Percentiles rank a stretch among this genome's conserved stretches.
Conservation (phyloP, 176 grass and related monocot genomes). For the Aegilops longissima region DNA sequence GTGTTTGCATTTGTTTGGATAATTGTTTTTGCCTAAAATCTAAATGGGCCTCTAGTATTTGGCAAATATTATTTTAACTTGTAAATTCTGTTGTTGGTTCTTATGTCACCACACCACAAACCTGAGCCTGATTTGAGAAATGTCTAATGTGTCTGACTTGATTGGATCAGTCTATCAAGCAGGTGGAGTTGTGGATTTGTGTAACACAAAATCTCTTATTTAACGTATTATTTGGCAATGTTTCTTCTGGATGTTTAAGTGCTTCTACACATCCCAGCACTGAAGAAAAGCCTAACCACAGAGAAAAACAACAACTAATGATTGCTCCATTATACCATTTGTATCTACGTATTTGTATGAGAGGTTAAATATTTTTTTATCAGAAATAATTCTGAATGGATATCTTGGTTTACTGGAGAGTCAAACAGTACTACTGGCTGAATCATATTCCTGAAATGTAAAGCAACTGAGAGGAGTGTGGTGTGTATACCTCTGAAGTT, state of each 20-base stretch:
- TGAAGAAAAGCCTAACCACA: not conserved
- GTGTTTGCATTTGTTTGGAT: not conserved
- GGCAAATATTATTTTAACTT: not conserved
- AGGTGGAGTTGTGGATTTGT: not conserved
- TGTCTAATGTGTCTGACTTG: not conserved
- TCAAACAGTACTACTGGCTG: not conserved
- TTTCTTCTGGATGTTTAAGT: not conserved
- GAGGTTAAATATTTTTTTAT: not conserved
- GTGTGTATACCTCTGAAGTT: not conserved
- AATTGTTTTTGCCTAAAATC: not conserved
- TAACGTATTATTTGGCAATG: not conserved
- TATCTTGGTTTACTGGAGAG: conserved; percentile 2
- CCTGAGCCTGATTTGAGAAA: not conserved
- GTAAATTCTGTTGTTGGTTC: not conserved
- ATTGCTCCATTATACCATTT: not conserved
- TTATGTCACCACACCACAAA: not conserved
- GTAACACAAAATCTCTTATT: not conserved
- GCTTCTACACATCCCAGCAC: not conserved
- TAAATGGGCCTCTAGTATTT: not conserved
- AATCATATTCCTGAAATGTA: not conserved
- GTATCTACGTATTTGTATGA: not conserved
- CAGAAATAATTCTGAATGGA: not conserved
- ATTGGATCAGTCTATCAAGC: not conserved
- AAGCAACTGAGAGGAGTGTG: not conserved
- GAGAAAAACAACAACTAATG: not conserved